These are phyloP conservation scores for Aspergillus indologenus DNA, from an alignment of 495 filamentous ascomycete species.

Conservation along the genomic window DNA sequence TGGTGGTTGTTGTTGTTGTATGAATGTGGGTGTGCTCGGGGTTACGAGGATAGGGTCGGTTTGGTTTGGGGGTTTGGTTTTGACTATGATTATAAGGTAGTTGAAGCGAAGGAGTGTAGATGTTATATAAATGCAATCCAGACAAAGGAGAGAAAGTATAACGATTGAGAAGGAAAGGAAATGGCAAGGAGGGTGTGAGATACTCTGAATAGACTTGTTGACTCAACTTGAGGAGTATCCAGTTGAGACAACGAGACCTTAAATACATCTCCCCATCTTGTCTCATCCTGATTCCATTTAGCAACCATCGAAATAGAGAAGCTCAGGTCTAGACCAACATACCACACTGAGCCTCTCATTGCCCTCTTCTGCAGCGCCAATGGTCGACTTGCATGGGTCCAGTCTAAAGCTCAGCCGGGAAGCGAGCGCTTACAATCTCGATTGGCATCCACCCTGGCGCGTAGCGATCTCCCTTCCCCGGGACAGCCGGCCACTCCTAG, in stretches of 20 bases:
- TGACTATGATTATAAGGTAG: neutral
- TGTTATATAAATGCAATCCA: neutral
- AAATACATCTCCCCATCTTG: neutral
- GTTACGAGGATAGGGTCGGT: neutral
- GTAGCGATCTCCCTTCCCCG: constrained; percentile 21
- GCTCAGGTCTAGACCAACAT: neutral
- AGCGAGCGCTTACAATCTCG: constrained; percentile 2
- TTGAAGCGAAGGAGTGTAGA: neutral
- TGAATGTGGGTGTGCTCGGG: neutral
- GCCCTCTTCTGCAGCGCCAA: constrained; percentile 2
- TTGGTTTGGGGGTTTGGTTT: neutral
- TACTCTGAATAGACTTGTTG: neutral
- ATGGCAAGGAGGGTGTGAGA: neutral
- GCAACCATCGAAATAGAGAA: neutral
- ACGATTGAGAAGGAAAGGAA: neutral
- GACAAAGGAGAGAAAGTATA: too few species aligned
- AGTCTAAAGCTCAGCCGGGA: neutral
- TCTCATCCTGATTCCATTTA: neutral
- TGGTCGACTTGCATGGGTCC: constrained; percentile 9
- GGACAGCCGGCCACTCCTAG: constrained; percentile 23
- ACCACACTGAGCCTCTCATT: constrained; percentile 3
- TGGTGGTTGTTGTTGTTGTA: neutral
- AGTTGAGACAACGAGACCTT: neutral
- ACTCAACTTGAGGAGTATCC: neutral
- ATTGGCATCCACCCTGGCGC: constrained; percentile 29